Conservation (phyloP, 495 filamentous ascomycete species). For the Pseudevernia furfuracea region DNA sequence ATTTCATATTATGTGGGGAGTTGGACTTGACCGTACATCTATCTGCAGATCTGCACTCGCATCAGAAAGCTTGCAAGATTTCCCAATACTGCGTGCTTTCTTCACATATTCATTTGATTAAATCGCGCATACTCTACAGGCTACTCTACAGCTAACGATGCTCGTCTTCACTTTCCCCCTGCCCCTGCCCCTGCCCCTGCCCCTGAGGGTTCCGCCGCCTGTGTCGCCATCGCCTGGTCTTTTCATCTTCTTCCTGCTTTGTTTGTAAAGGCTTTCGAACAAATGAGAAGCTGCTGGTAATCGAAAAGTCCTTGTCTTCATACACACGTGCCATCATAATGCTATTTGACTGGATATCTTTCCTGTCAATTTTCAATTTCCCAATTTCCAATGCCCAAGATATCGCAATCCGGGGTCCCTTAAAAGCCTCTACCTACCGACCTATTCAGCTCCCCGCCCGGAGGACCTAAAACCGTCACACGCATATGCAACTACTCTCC, state of each 20-base stretch:
- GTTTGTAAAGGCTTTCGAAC: not conserved
- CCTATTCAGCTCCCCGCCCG: not conserved
- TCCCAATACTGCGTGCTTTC: not conserved
- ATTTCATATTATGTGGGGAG: too few relatives aligned
- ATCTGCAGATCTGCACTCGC: not conserved
- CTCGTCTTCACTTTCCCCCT: not conserved
- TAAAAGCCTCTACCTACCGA: too few relatives aligned
- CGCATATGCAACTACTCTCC: constrained; percentile 17
- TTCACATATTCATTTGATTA: not conserved
- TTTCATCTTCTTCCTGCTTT: too few relatives aligned
- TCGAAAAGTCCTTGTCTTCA: not conserved
- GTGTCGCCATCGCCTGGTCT: not conserved
- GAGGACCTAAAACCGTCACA: constrained; percentile 1
- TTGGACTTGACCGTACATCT: constrained; percentile 2
- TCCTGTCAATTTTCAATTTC: too few relatives aligned
- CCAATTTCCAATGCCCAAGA: not conserved
- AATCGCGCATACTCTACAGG: constrained; percentile 6
- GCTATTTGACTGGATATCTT: not conserved
- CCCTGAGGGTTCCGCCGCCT: not conserved
- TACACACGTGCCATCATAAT: not conserved
- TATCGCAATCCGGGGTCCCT: not conserved
- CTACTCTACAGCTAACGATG: too few relatives aligned
- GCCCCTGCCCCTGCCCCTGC: not conserved
- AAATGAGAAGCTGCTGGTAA: not conserved
- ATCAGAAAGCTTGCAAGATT: not conserved